These are phyloP conservation scores for Gossypium thurberi DNA, from an alignment of 345 rosid genomes.

Conservation along the genomic window DNA sequence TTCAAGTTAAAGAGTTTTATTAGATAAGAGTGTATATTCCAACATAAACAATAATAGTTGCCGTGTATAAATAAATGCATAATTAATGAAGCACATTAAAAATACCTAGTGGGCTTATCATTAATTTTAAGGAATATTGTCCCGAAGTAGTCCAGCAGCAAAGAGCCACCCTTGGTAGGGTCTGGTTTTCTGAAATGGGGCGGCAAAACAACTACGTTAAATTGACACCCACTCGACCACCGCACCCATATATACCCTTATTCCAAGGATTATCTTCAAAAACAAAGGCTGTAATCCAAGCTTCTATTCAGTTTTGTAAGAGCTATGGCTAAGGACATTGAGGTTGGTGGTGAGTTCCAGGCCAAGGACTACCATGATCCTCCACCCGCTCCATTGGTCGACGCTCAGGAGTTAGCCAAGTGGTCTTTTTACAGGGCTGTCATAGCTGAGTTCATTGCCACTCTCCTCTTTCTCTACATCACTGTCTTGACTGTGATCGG, in stretches of 20 bases:
- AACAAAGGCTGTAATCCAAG: no score
- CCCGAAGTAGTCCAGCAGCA: background rate
- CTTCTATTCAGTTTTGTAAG: background rate
- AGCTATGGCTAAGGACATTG: slow-evolving; percentile 49
- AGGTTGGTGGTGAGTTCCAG: slow-evolving; percentile 38
- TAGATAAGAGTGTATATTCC: no score
- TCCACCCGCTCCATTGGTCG: slow-evolving; percentile 48
- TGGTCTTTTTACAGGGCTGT: slow-evolving; percentile 61
- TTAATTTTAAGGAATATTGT: background rate
- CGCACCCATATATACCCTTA: slow-evolving; percentile 22
- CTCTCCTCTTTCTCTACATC: slow-evolving; percentile 55
- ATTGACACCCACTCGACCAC: slow-evolving; percentile 2
- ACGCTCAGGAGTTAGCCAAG: slow-evolving; percentile 34
- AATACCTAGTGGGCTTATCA: background rate
- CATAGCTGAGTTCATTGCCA: slow-evolving; percentile 59
- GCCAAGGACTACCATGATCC: slow-evolving; percentile 54
- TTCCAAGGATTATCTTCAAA: background rate
- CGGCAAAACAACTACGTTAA: slow-evolving; percentile 28
- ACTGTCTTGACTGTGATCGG: slow-evolving; percentile 63
- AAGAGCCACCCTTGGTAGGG: slow-evolving; percentile 14
- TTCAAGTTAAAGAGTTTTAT: no score
- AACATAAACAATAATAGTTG: no score
- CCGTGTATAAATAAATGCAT: no score
- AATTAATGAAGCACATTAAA: background rate
- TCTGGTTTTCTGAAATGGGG: slow-evolving; percentile 27